Conservation (phyloP, 768 basidiomycete genomes). For the Leccinum uliginosum region DNA sequence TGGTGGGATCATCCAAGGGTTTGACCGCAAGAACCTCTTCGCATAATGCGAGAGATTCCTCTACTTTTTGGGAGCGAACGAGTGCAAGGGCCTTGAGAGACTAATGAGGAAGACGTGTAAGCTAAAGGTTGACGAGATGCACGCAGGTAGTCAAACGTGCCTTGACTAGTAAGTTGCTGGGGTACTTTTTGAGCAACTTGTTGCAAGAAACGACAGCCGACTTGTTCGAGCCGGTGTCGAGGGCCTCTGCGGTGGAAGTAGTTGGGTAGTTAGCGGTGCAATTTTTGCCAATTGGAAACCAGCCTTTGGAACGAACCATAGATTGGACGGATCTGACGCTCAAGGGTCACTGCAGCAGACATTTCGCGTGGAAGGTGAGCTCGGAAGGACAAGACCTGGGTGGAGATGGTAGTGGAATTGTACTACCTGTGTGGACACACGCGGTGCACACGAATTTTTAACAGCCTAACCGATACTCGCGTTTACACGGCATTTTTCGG, state of each 20-base stretch:
- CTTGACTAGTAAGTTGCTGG: slow-evolving; percentile 68
- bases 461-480: slow-evolving; percentile 24
- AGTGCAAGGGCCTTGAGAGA: slow-evolving; percentile 82
- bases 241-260: slow-evolving; percentile 52
- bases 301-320: slow-evolving; percentile 52
- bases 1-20: slow-evolving; percentile 66
- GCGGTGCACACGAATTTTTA: slow-evolving; percentile 24
- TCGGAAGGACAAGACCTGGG: neutral
- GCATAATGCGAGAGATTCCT: slow-evolving; percentile 73
- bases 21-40: slow-evolving; percentile 76
- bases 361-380: slow-evolving; percentile 28
- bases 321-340: slow-evolving; percentile 81
- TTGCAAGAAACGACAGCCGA: slow-evolving; percentile 81
- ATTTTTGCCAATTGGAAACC: neutral
- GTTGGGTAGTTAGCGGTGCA: slow-evolving; percentile 1
- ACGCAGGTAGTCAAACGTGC: slow-evolving; percentile 29
- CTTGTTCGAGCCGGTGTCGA: slow-evolving; percentile 85
- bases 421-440: slow-evolving; percentile 1
- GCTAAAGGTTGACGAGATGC: neutral
- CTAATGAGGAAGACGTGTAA: slow-evolving; percentile 35
- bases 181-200: slow-evolving; percentile 84
- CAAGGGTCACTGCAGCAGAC: slow-evolving; percentile 53
- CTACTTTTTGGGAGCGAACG: slow-evolving; percentile 79
- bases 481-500: slow-evolving; percentile 21
- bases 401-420: slow-evolving; percentile 1